phyloP scores from a whole-genome alignment of 371 early-diverging fungal genomes.

The Apophysomyces variabilis region DNA sequence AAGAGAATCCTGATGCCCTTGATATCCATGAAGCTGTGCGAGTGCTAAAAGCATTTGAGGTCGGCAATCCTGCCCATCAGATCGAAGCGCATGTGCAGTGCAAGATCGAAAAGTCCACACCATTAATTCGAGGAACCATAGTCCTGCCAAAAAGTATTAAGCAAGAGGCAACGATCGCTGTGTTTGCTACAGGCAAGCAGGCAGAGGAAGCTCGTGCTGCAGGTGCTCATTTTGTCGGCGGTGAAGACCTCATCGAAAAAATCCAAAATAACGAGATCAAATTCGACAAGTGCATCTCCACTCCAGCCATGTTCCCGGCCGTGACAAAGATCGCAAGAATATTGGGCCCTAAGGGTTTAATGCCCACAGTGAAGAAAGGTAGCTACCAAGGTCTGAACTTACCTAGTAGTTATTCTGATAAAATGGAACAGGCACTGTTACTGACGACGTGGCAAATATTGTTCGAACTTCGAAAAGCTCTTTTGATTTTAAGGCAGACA shows the following conservation, averaged over 20 bases:
- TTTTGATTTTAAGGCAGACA: conserved; percentile 81
- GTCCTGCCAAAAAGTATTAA: conserved; percentile 71
- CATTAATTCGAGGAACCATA: conserved; percentile 75
- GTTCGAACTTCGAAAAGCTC: conserved; percentile 68
- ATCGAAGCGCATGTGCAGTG: conserved; percentile 77
- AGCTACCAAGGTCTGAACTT: conserved; percentile 9
- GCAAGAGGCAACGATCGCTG: conserved; percentile 67
- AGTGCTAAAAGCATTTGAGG: conserved; percentile 68
- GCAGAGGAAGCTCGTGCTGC: conserved; percentile 85
- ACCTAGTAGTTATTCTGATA: background rate
- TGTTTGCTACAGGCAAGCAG: conserved; percentile 81
- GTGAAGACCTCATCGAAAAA: conserved; percentile 82
- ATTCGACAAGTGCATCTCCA: conserved; percentile 88
- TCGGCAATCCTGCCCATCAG: conserved; percentile 68
- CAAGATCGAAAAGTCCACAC: conserved; percentile 74
- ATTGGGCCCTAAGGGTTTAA: conserved; percentile 93
- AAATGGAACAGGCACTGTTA: conserved; percentile 67
- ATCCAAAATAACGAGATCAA: conserved; percentile 66
- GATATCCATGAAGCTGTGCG: conserved; percentile 45
- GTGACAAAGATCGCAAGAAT: conserved; percentile 91
- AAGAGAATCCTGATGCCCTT: conserved; percentile 46
- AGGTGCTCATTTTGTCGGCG: conserved; percentile 88
- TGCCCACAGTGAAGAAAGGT: conserved; percentile 95
- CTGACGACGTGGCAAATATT: conserved; percentile 67
- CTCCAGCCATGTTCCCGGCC: conserved; percentile 87